phyloP scores from a whole-genome alignment of 208 protist species.

The Wallacemonas rigidus region DNA sequence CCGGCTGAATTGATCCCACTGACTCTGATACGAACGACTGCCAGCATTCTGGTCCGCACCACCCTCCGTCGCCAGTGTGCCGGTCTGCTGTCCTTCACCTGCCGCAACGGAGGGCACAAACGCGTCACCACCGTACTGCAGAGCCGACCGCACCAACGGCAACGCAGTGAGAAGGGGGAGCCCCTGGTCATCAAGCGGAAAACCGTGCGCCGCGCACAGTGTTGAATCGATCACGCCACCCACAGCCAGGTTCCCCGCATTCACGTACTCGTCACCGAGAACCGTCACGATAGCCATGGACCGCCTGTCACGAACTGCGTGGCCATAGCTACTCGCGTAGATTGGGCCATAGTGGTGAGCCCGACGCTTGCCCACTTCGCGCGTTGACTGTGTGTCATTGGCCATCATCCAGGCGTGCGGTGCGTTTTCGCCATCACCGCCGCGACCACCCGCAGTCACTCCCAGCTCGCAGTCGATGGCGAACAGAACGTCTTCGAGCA shows the following conservation, averaged over 20 bases:
- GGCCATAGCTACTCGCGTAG: too few species aligned
- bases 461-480: slow-evolving; percentile 14
- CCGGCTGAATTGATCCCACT: neutral
- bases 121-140: slow-evolving; percentile 1
- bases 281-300: neutral
- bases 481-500: slow-evolving; percentile 12
- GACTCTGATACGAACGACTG: neutral
- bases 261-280: slow-evolving; percentile 32
- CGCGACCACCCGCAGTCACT: neutral
- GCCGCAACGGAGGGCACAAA: neutral
- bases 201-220: slow-evolving; percentile 25
- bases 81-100: too few species aligned
- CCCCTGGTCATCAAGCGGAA: slow-evolving; percentile 52
- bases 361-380: too few species aligned
- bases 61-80: too few species aligned
- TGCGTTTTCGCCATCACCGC: neutral
- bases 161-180: slow-evolving; percentile 17
- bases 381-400: neutral
- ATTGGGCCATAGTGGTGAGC: too few species aligned
- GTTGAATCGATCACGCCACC: slow-evolving; percentile 49
- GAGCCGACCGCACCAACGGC: neutral
- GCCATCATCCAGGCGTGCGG: neutral
- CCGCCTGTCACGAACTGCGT: too few species aligned
- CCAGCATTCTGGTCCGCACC: too few species aligned
- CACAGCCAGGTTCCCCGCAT: slow-evolving; percentile 32